These are phyloP conservation scores for Moricandia moricandioides DNA, from an alignment of 345 rosid genomes.

Conservation along the genomic window DNA sequence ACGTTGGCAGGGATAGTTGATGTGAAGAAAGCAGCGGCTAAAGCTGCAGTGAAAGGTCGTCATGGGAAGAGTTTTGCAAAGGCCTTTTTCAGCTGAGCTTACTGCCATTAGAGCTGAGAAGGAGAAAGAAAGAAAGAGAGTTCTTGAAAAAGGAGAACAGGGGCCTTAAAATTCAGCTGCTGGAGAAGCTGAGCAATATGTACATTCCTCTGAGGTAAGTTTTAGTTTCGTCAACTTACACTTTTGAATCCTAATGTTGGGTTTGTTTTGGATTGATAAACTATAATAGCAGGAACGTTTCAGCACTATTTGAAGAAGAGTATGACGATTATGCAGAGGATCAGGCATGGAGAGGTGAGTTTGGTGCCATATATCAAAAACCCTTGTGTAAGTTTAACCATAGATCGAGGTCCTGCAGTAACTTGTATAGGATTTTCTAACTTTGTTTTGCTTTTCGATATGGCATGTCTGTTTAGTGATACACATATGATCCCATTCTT, in stretches of 20 bases:
- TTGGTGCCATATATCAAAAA: no score
- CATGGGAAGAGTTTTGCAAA: slow-evolving; percentile 70
- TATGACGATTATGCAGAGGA: no score
- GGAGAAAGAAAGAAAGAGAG: slow-evolving; percentile 81
- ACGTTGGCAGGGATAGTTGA: slow-evolving; percentile 80
- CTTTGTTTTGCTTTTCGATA: slow-evolving; percentile 7
- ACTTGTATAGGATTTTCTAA: neutral
- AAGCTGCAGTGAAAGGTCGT: slow-evolving; percentile 50
- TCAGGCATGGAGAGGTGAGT: no score
- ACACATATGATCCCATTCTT: neutral
- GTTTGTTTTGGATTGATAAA: no score
- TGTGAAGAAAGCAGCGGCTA: slow-evolving; percentile 61
- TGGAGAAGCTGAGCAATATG: slow-evolving; percentile 64
- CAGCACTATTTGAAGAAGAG: no score
- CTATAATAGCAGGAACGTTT: no score
- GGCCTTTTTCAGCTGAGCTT: slow-evolving; percentile 64
- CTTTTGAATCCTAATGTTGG: no score
- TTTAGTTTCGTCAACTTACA: no score
- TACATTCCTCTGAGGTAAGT: no score
- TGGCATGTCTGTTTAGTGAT: slow-evolving; percentile 5
- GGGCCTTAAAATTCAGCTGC: slow-evolving; percentile 64
- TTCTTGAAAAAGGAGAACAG: slow-evolving; percentile 69
- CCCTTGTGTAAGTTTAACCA: no score
- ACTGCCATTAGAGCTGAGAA: slow-evolving; percentile 71
- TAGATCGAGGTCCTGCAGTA: no score